A percentile compares a stretch with the other conserved stretches of the same genome.
Conservation (phyloP, 2,329 filamentous ascomycete species). For the Akanthomyces dipterigenus region DNA sequence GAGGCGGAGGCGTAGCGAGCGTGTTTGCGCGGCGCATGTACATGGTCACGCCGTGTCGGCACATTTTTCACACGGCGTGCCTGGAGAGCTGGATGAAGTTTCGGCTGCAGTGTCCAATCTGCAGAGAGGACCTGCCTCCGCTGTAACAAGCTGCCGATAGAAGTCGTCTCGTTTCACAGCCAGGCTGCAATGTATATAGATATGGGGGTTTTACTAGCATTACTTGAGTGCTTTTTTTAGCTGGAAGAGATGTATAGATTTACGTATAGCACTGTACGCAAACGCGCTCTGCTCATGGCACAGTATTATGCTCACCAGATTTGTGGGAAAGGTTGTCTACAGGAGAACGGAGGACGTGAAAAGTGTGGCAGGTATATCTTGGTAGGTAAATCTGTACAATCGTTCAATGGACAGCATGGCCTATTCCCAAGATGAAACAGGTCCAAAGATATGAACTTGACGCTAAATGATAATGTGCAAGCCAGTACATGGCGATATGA, state of each 20-base stretch:
- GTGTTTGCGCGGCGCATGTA: conserved; percentile 76
- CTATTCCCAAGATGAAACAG: neutral
- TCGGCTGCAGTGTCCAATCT: conserved; percentile 89
- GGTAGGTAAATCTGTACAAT: neutral
- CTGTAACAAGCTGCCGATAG: too few species aligned
- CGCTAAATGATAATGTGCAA: neutral
- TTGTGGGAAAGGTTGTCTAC: too few species aligned
- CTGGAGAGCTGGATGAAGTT: conserved; percentile 96
- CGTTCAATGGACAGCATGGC: neutral
- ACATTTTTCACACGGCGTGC: conserved; percentile 90
- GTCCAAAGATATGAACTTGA: neutral
- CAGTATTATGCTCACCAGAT: neutral
- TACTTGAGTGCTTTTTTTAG: neutral
- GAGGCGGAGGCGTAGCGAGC: conserved; percentile 51
- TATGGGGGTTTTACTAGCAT: neutral
- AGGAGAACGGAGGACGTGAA: too few species aligned
- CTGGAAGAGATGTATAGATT: neutral
- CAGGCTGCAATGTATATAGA: too few species aligned
- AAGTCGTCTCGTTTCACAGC: too few species aligned
- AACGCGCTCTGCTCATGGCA: neutral
- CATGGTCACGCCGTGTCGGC: conserved; percentile 95
- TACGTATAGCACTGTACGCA: neutral
- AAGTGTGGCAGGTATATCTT: too few species aligned
- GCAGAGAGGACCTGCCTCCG: conserved; percentile 80
- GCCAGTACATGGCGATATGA: neutral